These are phyloP conservation scores for Aspergillus clavatus DNA, from an alignment of 2,329 filamentous ascomycete genomes.

Conservation along the genomic window DNA sequence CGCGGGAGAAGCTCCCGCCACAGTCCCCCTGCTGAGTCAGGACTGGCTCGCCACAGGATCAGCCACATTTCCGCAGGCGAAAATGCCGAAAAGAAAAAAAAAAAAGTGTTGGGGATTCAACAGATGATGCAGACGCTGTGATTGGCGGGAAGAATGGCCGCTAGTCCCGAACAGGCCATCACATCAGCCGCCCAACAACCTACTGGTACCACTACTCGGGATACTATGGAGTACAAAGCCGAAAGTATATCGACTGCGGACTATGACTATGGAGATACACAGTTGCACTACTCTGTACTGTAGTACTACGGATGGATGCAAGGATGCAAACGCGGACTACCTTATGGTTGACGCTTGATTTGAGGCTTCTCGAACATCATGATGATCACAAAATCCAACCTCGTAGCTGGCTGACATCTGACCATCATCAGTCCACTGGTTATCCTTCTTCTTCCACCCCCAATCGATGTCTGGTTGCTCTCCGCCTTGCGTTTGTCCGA, in stretches of 20 bases:
- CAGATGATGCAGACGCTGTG: conserved; percentile 6
- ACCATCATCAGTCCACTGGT: conserved; percentile 8
- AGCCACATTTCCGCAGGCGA: conserved; percentile 8
- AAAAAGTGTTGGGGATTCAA: conserved; percentile 35
- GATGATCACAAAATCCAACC: conserved; percentile 18
- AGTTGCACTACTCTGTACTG: too few species aligned
- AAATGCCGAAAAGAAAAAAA: conserved; percentile 7
- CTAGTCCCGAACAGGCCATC: conserved; percentile 12
- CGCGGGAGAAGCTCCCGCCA: not conserved
- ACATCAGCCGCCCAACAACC: conserved; percentile 18
- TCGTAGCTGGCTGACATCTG: conserved; percentile 19
- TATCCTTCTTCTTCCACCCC: conserved; percentile 6
- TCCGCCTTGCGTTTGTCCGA: conserved; percentile 9
- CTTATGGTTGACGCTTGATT: conserved; percentile 7
- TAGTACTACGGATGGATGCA: too few species aligned
- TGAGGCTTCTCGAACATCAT: conserved; percentile 12
- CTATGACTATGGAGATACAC: too few species aligned
- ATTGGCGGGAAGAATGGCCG: conserved; percentile 7
- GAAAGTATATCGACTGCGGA: too few species aligned
- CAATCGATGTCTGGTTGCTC: conserved; percentile 5
- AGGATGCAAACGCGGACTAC: too few species aligned
- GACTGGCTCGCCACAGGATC: not conserved
- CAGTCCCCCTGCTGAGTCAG: too few species aligned
- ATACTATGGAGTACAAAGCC: too few species aligned
- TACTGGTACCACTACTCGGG: too few species aligned